Conservation (phyloP, 768 basidiomycete species). For the Naganishia friedmannii region DNA sequence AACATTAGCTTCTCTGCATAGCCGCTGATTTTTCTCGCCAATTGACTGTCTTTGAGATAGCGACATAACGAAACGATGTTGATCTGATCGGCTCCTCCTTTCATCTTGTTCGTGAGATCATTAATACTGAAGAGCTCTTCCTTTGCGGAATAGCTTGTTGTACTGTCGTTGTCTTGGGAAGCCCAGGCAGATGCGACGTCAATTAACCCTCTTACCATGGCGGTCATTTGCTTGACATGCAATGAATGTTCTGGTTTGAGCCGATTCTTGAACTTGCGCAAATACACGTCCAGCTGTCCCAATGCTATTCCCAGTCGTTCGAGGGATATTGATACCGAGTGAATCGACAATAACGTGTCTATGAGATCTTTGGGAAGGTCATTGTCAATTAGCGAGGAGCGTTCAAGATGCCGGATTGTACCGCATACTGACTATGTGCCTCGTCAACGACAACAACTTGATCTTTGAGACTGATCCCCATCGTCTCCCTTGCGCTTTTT, state of each 20-base stretch:
- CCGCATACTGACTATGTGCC: conserved; percentile 78
- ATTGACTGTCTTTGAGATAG: conserved; percentile 79
- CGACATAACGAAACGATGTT: conserved; percentile 77
- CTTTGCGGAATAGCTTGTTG: conserved; percentile 35
- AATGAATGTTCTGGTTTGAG: conserved; percentile 70
- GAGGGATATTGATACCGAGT: conserved; percentile 66
- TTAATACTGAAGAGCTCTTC: conserved; percentile 68
- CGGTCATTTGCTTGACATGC: conserved; percentile 73
- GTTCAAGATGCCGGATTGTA: neutral
- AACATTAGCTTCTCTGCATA: conserved; percentile 66
- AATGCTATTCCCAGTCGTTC: conserved; percentile 63
- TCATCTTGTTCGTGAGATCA: conserved; percentile 65
- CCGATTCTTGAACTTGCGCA: conserved; percentile 71
- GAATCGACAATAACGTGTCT: conserved; percentile 80
- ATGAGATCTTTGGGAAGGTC: conserved; percentile 66
- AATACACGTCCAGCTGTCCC: conserved; percentile 72
- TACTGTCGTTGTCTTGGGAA: conserved; percentile 6
- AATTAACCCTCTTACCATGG: conserved; percentile 66
- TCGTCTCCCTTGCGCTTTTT: conserved; percentile 74
- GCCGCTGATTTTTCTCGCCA: conserved; percentile 64
- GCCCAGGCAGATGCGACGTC: conserved; percentile 10
- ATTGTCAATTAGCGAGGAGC: neutral
- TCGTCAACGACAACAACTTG: conserved; percentile 92
- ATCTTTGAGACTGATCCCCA: conserved; percentile 77
- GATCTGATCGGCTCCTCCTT: conserved; percentile 66